Percentiles rank a stretch among this genome's conserved stretches.
Evolutionary conservation across 257 asterid species (phyloP).

Genomic region (Ballota nigra): DNA sequence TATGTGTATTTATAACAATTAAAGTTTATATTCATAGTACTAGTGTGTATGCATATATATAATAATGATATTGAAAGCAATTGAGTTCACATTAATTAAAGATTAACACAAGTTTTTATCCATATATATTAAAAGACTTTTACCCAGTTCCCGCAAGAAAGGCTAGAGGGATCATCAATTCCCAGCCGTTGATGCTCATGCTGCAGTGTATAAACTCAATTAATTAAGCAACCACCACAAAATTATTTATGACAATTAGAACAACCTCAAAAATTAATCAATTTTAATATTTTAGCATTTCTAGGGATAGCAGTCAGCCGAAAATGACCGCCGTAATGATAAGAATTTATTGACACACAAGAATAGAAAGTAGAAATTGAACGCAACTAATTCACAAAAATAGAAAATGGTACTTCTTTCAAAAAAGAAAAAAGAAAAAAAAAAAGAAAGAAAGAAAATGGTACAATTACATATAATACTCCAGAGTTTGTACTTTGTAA

Average conservation of each 20-base stretch:
- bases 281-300: not conserved
- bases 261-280: not conserved
- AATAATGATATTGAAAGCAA: too few species aligned
- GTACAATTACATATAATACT: not conserved
- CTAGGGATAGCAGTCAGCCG: not conserved
- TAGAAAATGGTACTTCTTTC: too few species aligned
- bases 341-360: not conserved
- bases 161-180: constrained; percentile 76
- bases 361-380: not conserved
- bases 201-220: constrained; percentile 32
- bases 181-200: constrained; percentile 81
- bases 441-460: not conserved
- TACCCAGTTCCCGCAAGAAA: constrained; percentile 90
- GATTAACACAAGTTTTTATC: too few species aligned
- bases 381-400: too few species aligned
- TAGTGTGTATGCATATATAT: too few species aligned
- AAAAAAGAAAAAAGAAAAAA: too few species aligned
- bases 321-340: not conserved
- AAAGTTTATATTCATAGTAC: too few species aligned
- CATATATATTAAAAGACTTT: not conserved
- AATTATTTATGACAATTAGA: not conserved
- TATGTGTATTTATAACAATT: too few species aligned
- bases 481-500: constrained; percentile 9
- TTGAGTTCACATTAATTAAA: too few species aligned
- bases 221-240: not conserved